phyloP scores from a whole-genome alignment of 139 green algal species.

The Chloropicon primus region DNA sequence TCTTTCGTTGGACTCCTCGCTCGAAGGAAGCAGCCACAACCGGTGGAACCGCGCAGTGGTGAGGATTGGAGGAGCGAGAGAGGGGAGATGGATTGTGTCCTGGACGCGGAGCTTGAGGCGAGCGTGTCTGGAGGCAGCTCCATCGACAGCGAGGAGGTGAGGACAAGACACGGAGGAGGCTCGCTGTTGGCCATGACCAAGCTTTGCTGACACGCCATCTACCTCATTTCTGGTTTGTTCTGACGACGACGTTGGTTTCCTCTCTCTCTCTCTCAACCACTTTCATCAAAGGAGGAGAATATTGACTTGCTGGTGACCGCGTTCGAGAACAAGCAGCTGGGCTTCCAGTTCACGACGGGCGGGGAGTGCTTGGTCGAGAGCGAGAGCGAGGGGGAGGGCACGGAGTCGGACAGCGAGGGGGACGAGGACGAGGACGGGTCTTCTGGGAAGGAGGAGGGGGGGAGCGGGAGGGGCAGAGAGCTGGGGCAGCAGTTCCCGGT shows the following conservation, averaged over 20 bases:
- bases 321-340: not conserved
- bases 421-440: not conserved
- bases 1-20: too few species aligned
- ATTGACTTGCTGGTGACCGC: not conserved
- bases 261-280: too few species aligned
- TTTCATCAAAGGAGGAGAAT: not conserved
- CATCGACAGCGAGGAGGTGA: not conserved
- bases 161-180: too few species aligned
- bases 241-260: too few species aligned
- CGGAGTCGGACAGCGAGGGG: not conserved
- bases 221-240: too few species aligned
- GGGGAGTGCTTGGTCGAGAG: not conserved
- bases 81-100: not conserved
- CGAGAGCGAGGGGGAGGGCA: not conserved
- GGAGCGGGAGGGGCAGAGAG: not conserved
- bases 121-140: not conserved
- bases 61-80: not conserved
- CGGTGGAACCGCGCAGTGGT: too few species aligned
- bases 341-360: too few species aligned
- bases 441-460: not conserved
- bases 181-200: too few species aligned
- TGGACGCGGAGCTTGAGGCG: not conserved
- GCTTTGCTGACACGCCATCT: too few species aligned
- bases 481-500: not conserved
- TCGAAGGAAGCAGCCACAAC: too few species aligned